Evolutionary conservation across 2,329 filamentous ascomycete genomes (phyloP).

Genomic region (Diaporthe sp.): DNA sequence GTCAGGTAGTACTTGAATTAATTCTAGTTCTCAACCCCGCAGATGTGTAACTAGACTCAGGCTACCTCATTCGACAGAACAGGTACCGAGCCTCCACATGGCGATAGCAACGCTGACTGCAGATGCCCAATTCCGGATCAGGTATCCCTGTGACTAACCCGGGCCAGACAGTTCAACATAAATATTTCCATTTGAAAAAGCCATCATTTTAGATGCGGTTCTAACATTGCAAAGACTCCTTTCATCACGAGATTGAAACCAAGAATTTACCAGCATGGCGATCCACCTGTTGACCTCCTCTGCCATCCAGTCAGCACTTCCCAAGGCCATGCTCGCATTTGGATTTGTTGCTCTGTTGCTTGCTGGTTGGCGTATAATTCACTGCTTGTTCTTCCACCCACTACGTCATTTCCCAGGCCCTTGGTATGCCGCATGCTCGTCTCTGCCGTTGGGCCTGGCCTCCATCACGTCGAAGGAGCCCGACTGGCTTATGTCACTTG

Average conservation of each 20-base stretch:
- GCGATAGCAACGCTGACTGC: constrained; percentile 5
- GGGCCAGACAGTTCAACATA: background rate
- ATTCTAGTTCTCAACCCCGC: background rate
- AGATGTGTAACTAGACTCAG: background rate
- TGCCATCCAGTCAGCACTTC: constrained; percentile 2
- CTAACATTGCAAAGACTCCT: background rate
- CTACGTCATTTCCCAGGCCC: constrained; percentile 39
- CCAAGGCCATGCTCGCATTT: background rate
- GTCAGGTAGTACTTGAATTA: background rate
- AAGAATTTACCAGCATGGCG: background rate
- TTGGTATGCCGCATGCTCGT: constrained; percentile 39
- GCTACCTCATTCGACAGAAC: constrained; percentile 14
- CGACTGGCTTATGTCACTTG: constrained; percentile 39
- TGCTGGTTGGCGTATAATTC: constrained; percentile 22
- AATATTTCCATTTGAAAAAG: background rate
- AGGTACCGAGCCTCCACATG: background rate
- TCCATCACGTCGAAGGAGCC: constrained; percentile 37
- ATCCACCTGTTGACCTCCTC: background rate
- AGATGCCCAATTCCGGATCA: background rate
- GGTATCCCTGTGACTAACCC: background rate
- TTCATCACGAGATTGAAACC: background rate
- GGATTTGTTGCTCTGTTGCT: background rate
- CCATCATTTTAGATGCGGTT: background rate
- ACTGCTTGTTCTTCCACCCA: constrained; percentile 40
- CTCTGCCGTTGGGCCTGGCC: constrained; percentile 37